Conservation (phyloP, 495 filamentous ascomycete genomes). For the Neurospora sp. region DNA sequence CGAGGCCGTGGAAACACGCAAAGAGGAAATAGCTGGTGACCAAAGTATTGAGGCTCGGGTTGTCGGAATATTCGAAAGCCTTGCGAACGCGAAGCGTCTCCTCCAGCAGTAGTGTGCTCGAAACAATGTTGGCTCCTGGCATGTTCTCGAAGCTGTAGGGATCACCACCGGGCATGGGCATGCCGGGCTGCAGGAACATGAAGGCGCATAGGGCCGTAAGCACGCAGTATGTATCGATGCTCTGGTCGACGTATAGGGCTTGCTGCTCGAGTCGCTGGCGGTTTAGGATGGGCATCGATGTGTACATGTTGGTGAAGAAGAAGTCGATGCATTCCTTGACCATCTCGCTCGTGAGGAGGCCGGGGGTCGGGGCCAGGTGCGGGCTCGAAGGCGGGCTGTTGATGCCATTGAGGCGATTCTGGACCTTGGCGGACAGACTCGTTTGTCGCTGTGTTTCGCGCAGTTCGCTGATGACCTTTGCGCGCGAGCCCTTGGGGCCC, state of each 20-base stretch:
- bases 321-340: conserved; percentile 67
- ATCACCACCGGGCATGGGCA: conserved; percentile 45
- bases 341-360: conserved; percentile 49
- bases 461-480: conserved; percentile 73
- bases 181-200: conserved; percentile 76
- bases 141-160: conserved; percentile 43
- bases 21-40: conserved; percentile 77
- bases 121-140: conserved; percentile 43
- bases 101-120: conserved; percentile 56
- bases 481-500: conserved; percentile 71
- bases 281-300: conserved; percentile 72
- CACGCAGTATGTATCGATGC: conserved; percentile 69
- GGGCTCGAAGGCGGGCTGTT: conserved; percentile 35
- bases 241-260: conserved; percentile 51
- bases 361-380: conserved; percentile 39
- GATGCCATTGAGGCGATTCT: conserved; percentile 33
- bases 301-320: conserved; percentile 76
- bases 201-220: conserved; percentile 71
- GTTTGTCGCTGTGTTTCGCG: conserved; percentile 55
- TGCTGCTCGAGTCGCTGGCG: conserved; percentile 56
- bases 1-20: conserved; percentile 63
- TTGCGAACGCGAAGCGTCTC: conserved; percentile 69
- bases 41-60: conserved; percentile 55
- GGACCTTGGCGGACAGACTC: conserved; percentile 43
- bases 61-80: conserved; percentile 63